Conservation (phyloP, 2,329 filamentous ascomycete species). For the Neopestalotiopsis clavispora region DNA sequence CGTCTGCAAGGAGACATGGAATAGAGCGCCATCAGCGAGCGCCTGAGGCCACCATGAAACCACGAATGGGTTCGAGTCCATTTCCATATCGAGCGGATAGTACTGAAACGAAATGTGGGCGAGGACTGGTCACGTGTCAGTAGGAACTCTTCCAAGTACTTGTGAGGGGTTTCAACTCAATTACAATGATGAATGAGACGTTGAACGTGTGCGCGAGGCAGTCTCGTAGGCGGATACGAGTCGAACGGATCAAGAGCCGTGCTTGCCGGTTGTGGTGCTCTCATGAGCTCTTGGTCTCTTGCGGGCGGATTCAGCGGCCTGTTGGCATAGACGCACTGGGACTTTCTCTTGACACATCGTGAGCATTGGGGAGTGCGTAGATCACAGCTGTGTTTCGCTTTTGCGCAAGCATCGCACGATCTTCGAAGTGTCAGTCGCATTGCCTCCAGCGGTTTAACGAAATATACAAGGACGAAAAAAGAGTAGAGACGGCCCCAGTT, state of each 20-base stretch:
- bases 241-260: constrained; percentile 57
- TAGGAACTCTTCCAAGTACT: background rate
- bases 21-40: constrained; percentile 58
- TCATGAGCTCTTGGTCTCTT: background rate
- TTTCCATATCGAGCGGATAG: constrained; percentile 59
- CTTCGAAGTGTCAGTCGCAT: constrained; percentile 63
- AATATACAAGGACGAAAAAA: background rate
- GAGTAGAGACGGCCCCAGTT: too few species aligned
- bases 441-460: constrained; percentile 14
- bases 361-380: constrained; percentile 59
- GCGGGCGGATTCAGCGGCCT: constrained; percentile 45
- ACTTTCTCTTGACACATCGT: constrained; percentile 54
- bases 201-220: constrained; percentile 55
- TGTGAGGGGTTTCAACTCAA: constrained; percentile 25
- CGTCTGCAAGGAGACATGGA: constrained; percentile 64
- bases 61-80: constrained; percentile 61
- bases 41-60: constrained; percentile 65
- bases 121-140: constrained; percentile 48
- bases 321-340: constrained; percentile 58
- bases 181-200: constrained; percentile 61
- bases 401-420: constrained; percentile 61
- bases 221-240: constrained; percentile 57
- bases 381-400: constrained; percentile 60
- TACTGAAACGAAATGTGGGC: constrained; percentile 64
- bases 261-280: constrained; percentile 13